phyloP scores from a whole-genome alignment of 768 basidiomycete genomes.

The Rhodotorula kratochvilovae region DNA sequence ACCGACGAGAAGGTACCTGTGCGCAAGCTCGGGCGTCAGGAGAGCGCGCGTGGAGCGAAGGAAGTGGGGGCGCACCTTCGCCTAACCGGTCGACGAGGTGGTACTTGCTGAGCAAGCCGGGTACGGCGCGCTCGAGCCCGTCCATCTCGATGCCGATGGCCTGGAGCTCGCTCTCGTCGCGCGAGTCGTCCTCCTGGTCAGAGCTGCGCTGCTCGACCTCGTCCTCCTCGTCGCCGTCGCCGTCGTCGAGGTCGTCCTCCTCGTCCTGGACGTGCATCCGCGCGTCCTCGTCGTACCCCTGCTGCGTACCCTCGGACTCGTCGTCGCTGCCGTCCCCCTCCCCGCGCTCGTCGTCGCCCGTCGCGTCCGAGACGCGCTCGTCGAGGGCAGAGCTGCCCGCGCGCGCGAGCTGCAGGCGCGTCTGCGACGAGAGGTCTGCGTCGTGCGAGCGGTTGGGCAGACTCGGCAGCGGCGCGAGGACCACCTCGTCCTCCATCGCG shows the following conservation, averaged over 20 bases:
- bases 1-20: constrained; percentile 94
- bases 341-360: not conserved
- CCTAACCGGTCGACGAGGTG: constrained; percentile 82
- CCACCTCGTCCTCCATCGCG: constrained; percentile 1
- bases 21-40: not conserved
- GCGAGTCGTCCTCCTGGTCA: constrained; percentile 20
- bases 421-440: constrained; percentile 1
- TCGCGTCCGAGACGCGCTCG: not conserved
- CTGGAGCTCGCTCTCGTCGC: constrained; percentile 25
- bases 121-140: constrained; percentile 64
- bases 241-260: not conserved
- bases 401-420: constrained; percentile 3
- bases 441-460: not conserved
- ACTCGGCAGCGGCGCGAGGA: not conserved
- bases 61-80: constrained; percentile 53
- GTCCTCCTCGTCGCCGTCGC: not conserved
- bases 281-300: not conserved
- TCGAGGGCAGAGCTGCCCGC: constrained; percentile 1
- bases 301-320: not conserved
- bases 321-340: not conserved
- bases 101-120: constrained; percentile 65
- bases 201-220: not conserved
- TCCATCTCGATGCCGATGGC: constrained; percentile 58
- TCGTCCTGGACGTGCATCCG: not conserved
- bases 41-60: not conserved